These are phyloP conservation scores for Apiospora hydei DNA, from an alignment of 2,329 filamentous ascomycete genomes.

Conservation along the genomic window DNA sequence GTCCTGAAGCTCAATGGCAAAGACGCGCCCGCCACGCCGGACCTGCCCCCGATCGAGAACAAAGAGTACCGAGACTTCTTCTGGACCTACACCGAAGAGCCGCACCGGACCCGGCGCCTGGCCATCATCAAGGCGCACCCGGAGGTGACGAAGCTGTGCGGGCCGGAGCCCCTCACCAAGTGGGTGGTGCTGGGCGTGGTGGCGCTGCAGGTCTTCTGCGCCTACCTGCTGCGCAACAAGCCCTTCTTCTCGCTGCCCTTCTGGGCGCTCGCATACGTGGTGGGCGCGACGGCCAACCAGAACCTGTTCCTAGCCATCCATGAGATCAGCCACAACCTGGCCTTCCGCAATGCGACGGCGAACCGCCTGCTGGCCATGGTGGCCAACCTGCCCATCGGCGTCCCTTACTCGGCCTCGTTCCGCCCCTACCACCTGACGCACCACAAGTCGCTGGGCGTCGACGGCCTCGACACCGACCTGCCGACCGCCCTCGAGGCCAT, in stretches of 20 bases:
- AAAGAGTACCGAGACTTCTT: conserved; percentile 75
- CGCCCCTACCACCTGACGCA: conserved; percentile 97
- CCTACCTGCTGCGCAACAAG: conserved; percentile 78
- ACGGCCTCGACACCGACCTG: conserved; percentile 94
- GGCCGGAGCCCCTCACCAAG: conserved; percentile 94
- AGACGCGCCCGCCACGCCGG: conserved; percentile 34
- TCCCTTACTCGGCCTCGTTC: conserved; percentile 97
- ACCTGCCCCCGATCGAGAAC: conserved; percentile 47
- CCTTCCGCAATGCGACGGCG: conserved; percentile 79
- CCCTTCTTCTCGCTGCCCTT: conserved; percentile 85
- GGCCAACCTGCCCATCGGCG: conserved; percentile 93
- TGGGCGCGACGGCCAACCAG: conserved; percentile 96
- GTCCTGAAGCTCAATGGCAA: conserved; percentile 34
- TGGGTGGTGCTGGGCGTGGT: conserved; percentile 89
- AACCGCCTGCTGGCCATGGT: conserved; percentile 91
- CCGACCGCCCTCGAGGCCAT: conserved; percentile 90
- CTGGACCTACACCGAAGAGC: conserved; percentile 99
- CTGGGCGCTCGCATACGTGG: conserved; percentile 85
- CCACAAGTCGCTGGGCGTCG: conserved; percentile 97
- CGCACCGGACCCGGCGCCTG: conserved; percentile 86
- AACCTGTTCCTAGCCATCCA: conserved; percentile 98
- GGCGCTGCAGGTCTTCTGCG: conserved; percentile 78
- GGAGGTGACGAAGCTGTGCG: conserved; percentile 97
- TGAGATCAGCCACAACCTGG: conserved; percentile 97
- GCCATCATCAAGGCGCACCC: conserved; percentile 99